Conservation (phyloP, 352 stramenopile species). For the Phytophthora hybrid region DNA sequence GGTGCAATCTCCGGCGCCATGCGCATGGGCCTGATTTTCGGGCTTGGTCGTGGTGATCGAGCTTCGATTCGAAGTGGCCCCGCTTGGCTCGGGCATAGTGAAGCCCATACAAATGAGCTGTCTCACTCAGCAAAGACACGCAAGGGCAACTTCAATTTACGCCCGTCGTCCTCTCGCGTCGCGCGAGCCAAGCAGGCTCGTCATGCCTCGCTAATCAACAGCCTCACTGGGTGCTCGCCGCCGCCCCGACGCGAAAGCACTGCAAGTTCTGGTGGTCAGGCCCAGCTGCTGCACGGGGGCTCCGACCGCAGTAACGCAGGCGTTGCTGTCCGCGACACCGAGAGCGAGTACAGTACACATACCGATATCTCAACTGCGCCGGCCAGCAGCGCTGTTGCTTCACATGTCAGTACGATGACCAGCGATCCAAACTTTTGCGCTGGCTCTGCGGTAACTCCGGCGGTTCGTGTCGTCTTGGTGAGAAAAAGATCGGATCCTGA, state of each 20-base stretch:
- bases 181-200: neutral
- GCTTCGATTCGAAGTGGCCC: too few relatives aligned
- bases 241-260: neutral
- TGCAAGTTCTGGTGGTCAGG: neutral
- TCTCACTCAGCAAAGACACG: slow-evolving; percentile 25
- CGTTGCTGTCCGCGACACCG: slow-evolving; percentile 3
- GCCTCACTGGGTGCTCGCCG: neutral
- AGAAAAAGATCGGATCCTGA: neutral
- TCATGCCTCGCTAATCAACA: neutral
- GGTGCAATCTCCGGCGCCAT: neutral
- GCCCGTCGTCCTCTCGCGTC: slow-evolving; percentile 15
- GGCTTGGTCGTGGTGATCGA: too few relatives aligned
- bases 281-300: slow-evolving; percentile 1
- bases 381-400: neutral
- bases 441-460: neutral
- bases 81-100: neutral
- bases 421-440: slow-evolving; percentile 2
- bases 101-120: slow-evolving; percentile 1
- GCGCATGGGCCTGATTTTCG: neutral
- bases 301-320: neutral
- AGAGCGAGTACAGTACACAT: neutral
- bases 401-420: neutral
- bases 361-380: neutral
- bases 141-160: slow-evolving; percentile 34
- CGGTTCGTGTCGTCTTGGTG: slow-evolving; percentile 3